These are phyloP conservation scores for Quercus tomentella DNA, from an alignment of 331 rosid genomes.

Conservation along the genomic window DNA sequence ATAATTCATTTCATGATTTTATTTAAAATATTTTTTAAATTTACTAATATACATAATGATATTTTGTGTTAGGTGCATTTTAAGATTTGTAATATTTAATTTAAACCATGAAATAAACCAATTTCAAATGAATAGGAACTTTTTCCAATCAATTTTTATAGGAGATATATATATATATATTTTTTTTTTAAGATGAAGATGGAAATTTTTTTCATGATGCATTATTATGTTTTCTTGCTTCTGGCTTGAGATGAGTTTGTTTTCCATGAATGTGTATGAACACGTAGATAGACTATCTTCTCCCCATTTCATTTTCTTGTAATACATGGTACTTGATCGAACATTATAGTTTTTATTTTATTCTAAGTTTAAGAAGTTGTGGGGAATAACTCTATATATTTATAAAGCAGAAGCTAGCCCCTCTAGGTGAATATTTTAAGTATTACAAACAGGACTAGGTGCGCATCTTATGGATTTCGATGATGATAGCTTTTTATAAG, in stretches of 20 bases:
- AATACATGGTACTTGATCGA: not conserved
- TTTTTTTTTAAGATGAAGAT: too few species aligned
- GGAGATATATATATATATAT: not conserved
- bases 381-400: not conserved
- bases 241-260: not conserved
- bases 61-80: too few species aligned
- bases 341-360: not conserved
- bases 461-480: conserved; percentile 36
- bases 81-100: too few species aligned
- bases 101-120: too few species aligned
- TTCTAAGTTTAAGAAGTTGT: not conserved
- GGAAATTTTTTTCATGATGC: not conserved
- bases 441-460: conserved; percentile 10
- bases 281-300: not conserved
- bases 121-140: too few species aligned
- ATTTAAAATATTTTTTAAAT: too few species aligned
- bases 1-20: too few species aligned
- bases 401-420: conserved; percentile 14
- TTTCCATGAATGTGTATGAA: not conserved
- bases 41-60: too few species aligned
- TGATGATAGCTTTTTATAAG: conserved; percentile 23
- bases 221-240: not conserved
- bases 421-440: conserved; percentile 1
- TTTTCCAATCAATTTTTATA: not conserved
- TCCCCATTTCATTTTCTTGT: not conserved